Evolutionary conservation across 805 yeast genomes (phyloP).

Genomic region (Pichia manshurica): DNA sequence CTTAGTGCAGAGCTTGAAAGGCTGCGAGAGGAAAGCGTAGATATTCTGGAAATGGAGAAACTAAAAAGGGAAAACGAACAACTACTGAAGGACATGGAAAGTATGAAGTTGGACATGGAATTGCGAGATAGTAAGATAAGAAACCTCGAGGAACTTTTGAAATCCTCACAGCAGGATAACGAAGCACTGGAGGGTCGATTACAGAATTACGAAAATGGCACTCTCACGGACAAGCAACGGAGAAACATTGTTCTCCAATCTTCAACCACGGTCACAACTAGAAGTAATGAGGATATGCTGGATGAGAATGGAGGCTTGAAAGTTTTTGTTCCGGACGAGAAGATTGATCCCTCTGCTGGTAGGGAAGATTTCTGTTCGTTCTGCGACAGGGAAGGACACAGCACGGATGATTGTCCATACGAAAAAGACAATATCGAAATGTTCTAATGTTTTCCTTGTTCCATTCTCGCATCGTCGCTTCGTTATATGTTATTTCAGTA

Average conservation of each 20-base stretch:
- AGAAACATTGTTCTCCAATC: too few species aligned
- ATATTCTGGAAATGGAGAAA: not conserved
- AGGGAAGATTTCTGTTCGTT: slow-evolving; percentile 83
- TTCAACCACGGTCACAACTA: too few species aligned
- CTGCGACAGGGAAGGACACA: slow-evolving; percentile 89
- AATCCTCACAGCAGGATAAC: not conserved
- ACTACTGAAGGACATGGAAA: not conserved
- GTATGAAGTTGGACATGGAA: slow-evolving; percentile 2
- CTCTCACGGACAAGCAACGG: too few species aligned
- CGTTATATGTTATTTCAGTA: too few species aligned
- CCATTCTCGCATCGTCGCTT: too few species aligned
- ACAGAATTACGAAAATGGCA: not conserved
- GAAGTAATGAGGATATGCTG: not conserved
- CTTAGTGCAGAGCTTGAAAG: slow-evolving; percentile 16
- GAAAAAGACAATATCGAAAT: slow-evolving; percentile 45
- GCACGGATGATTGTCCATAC: slow-evolving; percentile 81
- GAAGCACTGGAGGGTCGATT: not conserved
- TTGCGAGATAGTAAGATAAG: slow-evolving; percentile 4
- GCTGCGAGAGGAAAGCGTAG: not conserved
- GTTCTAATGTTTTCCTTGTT: too few species aligned
- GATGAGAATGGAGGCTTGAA: slow-evolving; percentile 18
- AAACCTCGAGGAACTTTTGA: not conserved
- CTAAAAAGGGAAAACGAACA: not conserved
- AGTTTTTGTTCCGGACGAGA: slow-evolving; percentile 42
- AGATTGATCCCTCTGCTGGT: slow-evolving; percentile 66